phyloP scores from a whole-genome alignment of 1,284 basidiomycete species.

The Ustilago curta region DNA sequence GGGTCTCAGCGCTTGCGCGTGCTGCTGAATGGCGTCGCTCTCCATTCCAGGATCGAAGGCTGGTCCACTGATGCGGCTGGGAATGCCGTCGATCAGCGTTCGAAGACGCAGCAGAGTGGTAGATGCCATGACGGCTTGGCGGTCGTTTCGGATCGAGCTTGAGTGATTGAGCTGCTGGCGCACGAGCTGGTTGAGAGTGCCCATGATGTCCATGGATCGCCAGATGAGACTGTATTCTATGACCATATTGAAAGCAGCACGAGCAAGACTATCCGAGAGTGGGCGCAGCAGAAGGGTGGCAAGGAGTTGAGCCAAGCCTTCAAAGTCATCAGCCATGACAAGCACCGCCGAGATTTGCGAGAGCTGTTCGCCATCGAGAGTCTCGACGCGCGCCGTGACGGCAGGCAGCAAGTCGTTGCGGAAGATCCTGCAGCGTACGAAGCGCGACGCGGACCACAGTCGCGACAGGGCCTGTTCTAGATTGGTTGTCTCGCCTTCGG shows the following conservation, averaged over 20 bases:
- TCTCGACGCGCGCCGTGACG: constrained; percentile 34
- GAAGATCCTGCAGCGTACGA: constrained; percentile 46
- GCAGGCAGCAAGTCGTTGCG: constrained; percentile 34
- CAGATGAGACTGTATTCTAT: constrained; percentile 41
- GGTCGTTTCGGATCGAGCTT: constrained; percentile 41
- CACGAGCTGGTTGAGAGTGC: constrained; percentile 47
- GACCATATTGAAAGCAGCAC: constrained; percentile 42
- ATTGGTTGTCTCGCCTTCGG: not conserved
- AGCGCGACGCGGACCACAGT: constrained; percentile 59
- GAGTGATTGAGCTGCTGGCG: constrained; percentile 53
- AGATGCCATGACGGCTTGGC: constrained; percentile 48
- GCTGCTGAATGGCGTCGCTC: constrained; percentile 25
- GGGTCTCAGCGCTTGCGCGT: constrained; percentile 28
- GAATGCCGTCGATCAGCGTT: constrained; percentile 39
- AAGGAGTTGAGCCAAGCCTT: constrained; percentile 40
- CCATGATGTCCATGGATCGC: constrained; percentile 50
- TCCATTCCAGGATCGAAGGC: constrained; percentile 9
- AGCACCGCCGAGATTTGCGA: constrained; percentile 34
- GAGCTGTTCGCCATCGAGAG: constrained; percentile 32
- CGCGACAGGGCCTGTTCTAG: constrained; percentile 30
- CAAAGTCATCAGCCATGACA: constrained; percentile 39
- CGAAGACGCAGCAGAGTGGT: constrained; percentile 45
- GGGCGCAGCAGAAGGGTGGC: constrained; percentile 37
- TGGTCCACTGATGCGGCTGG: constrained; percentile 24
- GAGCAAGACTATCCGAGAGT: constrained; percentile 35